These are phyloP conservation scores for Dactylis glomerata DNA, from an alignment of 176 grass and related monocot genomes.

Conservation along the genomic window DNA sequence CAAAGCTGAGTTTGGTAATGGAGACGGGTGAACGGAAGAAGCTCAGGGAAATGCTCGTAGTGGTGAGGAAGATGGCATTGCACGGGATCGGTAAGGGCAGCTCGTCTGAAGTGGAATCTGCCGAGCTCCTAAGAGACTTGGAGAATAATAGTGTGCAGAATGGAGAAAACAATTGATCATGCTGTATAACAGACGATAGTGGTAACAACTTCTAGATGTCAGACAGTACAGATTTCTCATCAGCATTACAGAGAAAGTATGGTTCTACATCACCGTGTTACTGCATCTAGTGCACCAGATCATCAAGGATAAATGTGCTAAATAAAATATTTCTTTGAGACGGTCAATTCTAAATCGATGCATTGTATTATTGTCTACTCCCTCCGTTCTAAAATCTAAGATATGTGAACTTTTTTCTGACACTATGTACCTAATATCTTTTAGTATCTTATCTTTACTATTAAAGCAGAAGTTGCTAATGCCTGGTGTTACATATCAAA, in stretches of 20 bases:
- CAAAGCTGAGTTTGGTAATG: not conserved
- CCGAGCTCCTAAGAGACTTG: not conserved
- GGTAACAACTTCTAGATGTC: not conserved
- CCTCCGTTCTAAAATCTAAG: too few relatives aligned
- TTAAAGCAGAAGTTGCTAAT: too few relatives aligned
- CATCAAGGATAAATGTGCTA: not conserved
- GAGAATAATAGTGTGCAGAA: not conserved
- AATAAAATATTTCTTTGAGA: too few relatives aligned
- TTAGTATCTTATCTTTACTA: too few relatives aligned
- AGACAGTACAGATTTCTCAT: not conserved
- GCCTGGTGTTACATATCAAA: too few relatives aligned
- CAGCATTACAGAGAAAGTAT: not conserved
- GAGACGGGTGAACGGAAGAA: not conserved
- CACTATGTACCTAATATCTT: too few relatives aligned
- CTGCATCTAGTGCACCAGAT: not conserved
- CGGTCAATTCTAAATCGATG: not conserved
- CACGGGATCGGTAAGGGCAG: not conserved
- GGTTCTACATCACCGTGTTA: not conserved
- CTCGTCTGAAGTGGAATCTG: not conserved
- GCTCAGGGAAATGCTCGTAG: not conserved
- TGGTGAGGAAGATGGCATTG: not conserved
- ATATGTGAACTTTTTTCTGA: too few relatives aligned
- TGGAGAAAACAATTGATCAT: conserved; percentile 10
- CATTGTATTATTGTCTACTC: not conserved
- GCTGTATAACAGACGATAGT: not conserved